phyloP scores from a whole-genome alignment of 2,329 filamentous ascomycete genomes.

The Trichoderma oligosporum region DNA sequence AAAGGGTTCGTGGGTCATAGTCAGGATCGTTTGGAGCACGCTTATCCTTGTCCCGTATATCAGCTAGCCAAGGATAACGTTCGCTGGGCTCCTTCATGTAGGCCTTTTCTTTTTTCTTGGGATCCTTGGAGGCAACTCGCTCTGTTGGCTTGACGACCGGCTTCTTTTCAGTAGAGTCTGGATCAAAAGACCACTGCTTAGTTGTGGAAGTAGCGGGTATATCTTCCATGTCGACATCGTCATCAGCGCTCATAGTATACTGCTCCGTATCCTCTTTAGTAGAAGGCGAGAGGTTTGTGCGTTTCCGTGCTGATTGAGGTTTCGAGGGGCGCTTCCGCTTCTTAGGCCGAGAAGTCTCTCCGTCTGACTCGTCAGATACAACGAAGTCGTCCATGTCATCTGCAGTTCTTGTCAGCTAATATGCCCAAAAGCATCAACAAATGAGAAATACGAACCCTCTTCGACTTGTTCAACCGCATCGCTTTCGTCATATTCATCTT shows the following conservation, averaged over 20 bases:
- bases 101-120: conserved; percentile 60
- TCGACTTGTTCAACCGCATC: conserved; percentile 59
- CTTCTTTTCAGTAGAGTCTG: conserved; percentile 40
- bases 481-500: conserved; percentile 65
- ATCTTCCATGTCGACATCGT: conserved; percentile 51
- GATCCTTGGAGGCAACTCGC: conserved; percentile 27
- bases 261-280: conserved; percentile 31
- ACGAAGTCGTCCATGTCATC: conserved; percentile 83
- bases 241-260: conserved; percentile 40
- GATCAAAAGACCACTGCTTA: conserved; percentile 71
- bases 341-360: conserved; percentile 51
- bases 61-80: conserved; percentile 85
- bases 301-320: conserved; percentile 55
- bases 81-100: conserved; percentile 79
- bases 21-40: conserved; percentile 77
- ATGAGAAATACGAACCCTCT: conserved; percentile 46
- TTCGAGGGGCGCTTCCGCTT: conserved; percentile 71
- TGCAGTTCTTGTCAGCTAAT: conserved; percentile 27
- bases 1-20: conserved; percentile 88
- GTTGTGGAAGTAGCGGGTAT: conserved; percentile 66
- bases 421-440: not conserved
- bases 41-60: conserved; percentile 78
- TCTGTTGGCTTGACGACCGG: conserved; percentile 35
- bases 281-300: conserved; percentile 51
- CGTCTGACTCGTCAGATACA: conserved; percentile 81